Conservation (phyloP, 257 asterid genomes). For the Nicotiana attenuata region DNA sequence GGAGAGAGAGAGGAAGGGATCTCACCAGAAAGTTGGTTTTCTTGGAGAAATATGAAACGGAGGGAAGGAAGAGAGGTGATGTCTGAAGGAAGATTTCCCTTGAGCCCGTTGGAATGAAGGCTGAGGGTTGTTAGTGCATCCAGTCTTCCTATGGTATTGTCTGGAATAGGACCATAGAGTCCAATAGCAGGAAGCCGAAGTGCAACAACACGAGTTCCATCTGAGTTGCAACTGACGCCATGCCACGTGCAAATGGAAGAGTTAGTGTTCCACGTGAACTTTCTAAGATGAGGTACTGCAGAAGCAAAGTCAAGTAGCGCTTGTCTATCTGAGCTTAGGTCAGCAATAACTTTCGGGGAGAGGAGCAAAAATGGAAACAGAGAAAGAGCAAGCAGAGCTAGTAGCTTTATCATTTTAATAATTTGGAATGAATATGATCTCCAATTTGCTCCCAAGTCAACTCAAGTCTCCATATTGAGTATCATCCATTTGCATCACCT, state of each 20-base stretch:
- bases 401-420: slow-evolving; percentile 29
- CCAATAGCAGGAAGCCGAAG: slow-evolving; percentile 72
- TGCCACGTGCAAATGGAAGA: slow-evolving; percentile 60
- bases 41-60: slow-evolving; percentile 54
- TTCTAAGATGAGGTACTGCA: slow-evolving; percentile 45
- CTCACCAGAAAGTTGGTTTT: slow-evolving; percentile 48
- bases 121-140: slow-evolving; percentile 58
- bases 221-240: slow-evolving; percentile 55
- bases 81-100: slow-evolving; percentile 57
- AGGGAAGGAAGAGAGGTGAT: slow-evolving; percentile 59
- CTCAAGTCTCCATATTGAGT: neutral
- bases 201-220: slow-evolving; percentile 37
- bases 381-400: neutral
- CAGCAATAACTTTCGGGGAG: slow-evolving; percentile 19
- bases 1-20: slow-evolving; percentile 48
- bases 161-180: slow-evolving; percentile 60
- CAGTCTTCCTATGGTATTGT: slow-evolving; percentile 53
- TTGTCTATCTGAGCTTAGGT: slow-evolving; percentile 55
- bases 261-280: slow-evolving; percentile 44
- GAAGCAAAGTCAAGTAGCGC: slow-evolving; percentile 68
- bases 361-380: slow-evolving; percentile 21
- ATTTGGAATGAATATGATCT: neutral
- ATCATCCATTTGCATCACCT: slow-evolving; percentile 4
- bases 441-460: slow-evolving; percentile 5
- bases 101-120: slow-evolving; percentile 55